Base-by-base conservation (phyloP, 2,329 filamentous ascomycete species). In the Helotiales sp. region DNA sequence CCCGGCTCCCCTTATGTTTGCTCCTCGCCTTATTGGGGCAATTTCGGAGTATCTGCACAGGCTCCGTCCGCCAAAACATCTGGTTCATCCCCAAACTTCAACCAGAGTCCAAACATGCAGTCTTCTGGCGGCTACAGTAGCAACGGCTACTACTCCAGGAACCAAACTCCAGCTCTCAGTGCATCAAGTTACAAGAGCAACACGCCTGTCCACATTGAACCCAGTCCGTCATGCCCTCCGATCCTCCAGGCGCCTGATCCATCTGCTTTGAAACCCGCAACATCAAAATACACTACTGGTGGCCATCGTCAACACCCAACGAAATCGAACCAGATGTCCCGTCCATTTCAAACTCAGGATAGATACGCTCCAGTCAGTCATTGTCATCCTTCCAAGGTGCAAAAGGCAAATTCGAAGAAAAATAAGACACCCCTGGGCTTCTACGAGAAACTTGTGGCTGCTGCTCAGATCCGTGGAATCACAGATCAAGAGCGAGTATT, bases 401-500 rank as follows among this genome's bases (percentile, higher is more conserved):
- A 57, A 26, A 68, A 63, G 49, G 1, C 20, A n/a, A 17, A 52
- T 22, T 52, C 72, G 22, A 74, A 75, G 57, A 75, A 74, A 54
- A 75, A 72, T 32, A 71, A 69, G 8, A 64, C 70, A 4, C 69
- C 71, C 32, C 37, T 54, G 24, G 28, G 61, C 20, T 45, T 64
- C 6, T 69, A 71, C 20, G 47, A 65, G 6, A 64, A 69, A 17
- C 26, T 68, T 6, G 15, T 70, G 10, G 32, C 49, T 61, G n/a
- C 61, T 55, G 43, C 7, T 6, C 20, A 57, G 20, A 13, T 37
- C 32, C 30, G 13, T 24, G 70, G 75, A 1, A 65, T 78, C 50
- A 76, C 58, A 24, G 66, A 71, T 15, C 75, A 78, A 61, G 78
- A 79, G 26, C 67, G 73, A 52, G 64, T 77, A 13, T 74, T 79